phyloP scores from a whole-genome alignment of 116 monocot species.

The Phalaenopsis hybrid region DNA sequence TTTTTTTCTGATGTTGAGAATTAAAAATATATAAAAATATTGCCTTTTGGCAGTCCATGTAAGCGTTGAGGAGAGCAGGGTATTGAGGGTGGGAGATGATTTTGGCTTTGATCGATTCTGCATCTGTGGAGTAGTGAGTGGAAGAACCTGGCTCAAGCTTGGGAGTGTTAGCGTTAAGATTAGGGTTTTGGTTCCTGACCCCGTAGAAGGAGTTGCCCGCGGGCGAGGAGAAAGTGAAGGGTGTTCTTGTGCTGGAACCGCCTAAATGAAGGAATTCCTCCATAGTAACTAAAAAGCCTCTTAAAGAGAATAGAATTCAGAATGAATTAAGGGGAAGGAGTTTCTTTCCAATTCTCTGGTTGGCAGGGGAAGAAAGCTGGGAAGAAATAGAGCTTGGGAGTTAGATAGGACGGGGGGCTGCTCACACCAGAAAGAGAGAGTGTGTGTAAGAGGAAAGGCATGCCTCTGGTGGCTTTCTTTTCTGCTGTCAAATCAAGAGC shows the following conservation, averaged over 20 bases:
- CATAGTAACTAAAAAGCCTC: constrained; percentile 13
- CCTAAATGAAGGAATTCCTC: constrained; percentile 39
- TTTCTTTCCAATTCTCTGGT: not conserved
- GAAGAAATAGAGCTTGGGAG: constrained; percentile 9
- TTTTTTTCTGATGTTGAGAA: not conserved
- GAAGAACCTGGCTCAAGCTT: constrained; percentile 18
- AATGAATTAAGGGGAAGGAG: too few relatives aligned
- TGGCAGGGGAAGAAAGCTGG: constrained; percentile 1
- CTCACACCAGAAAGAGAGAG: constrained; percentile 12
- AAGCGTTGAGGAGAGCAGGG: constrained; percentile 68
- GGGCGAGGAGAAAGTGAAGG: constrained; percentile 15
- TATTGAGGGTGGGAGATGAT: constrained; percentile 91
- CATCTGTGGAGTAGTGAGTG: constrained; percentile 15
- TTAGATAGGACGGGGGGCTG: not conserved
- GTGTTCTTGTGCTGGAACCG: constrained; percentile 13
- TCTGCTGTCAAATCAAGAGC: constrained; percentile 46
- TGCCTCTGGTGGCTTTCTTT: constrained; percentile 41
- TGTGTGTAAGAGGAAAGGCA: constrained; percentile 16
- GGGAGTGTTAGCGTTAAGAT: not conserved
- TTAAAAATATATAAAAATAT: not conserved
- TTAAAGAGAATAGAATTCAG: not conserved
- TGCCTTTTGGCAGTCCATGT: constrained; percentile 97
- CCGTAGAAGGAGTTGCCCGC: constrained; percentile 5
- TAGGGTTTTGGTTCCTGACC: constrained; percentile 11
- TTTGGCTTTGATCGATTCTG: constrained; percentile 81